Evolutionary conservation across 768 basidiomycete genomes (phyloP).

Genomic region (Boletus fagicola): DNA sequence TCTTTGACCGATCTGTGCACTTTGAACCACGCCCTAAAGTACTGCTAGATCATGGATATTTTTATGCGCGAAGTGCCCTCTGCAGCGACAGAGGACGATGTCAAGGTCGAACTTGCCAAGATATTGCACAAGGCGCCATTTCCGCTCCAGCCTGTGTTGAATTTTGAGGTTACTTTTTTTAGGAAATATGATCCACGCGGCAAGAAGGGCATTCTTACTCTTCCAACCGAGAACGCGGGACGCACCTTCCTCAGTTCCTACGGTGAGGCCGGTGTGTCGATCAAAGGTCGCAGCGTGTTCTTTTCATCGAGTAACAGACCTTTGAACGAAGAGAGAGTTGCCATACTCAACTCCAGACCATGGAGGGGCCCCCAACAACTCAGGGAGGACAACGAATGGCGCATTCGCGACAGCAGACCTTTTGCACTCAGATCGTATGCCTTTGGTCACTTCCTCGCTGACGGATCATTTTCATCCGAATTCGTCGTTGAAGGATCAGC

Average conservation of each 20-base stretch:
- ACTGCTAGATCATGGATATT: constrained; percentile 32
- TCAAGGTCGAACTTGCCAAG: constrained; percentile 34
- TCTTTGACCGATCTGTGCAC: background rate
- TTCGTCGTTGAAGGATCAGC: constrained; percentile 25
- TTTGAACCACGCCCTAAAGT: background rate
- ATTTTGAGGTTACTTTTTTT: constrained; percentile 37
- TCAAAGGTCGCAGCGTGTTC: constrained; percentile 24
- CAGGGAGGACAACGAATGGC: constrained; percentile 22
- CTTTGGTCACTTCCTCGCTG: constrained; percentile 37
- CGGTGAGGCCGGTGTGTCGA: constrained; percentile 21
- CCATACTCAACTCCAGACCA: constrained; percentile 19
- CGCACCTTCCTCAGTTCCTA: constrained; percentile 29
- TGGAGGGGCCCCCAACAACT: constrained; percentile 35
- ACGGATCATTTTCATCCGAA: constrained; percentile 37
- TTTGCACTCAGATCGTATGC: constrained; percentile 27
- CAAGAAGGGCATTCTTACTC: constrained; percentile 32
- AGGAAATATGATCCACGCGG: constrained; percentile 20
- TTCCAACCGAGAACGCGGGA: constrained; percentile 24
- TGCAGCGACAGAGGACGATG: constrained; percentile 31
- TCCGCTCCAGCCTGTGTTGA: constrained; percentile 23
- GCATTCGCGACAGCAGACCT: constrained; percentile 22
- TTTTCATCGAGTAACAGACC: constrained; percentile 25
- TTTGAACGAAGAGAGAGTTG: constrained; percentile 25
- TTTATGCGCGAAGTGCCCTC: constrained; percentile 33
- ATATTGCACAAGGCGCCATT: constrained; percentile 37